Evolutionary conservation across 2,329 filamentous ascomycete genomes (phyloP).

Genomic region (Cytospora paraplurivora): DNA sequence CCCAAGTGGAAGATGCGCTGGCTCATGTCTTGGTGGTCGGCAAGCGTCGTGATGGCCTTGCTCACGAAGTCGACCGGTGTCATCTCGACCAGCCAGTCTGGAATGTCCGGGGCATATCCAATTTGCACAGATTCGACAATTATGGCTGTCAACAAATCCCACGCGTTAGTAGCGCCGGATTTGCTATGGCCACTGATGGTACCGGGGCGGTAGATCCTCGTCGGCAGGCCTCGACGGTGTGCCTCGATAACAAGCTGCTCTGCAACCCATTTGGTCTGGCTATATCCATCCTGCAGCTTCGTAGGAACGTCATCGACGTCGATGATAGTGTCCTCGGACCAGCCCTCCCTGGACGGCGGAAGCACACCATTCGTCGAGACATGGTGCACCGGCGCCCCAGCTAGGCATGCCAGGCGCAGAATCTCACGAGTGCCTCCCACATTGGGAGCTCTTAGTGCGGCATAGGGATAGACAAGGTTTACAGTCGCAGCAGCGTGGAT

Average conservation of each 20-base stretch:
- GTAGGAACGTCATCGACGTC: conserved; percentile 67
- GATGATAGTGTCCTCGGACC: conserved; percentile 70
- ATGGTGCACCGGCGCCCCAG: conserved; percentile 74
- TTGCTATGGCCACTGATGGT: conserved; percentile 78
- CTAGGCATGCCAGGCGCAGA: conserved; percentile 67
- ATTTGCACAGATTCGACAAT: conserved; percentile 77
- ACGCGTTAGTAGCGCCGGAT: conserved; percentile 75
- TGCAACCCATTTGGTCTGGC: conserved; percentile 81
- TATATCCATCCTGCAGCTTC: conserved; percentile 72
- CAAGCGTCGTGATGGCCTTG: conserved; percentile 70
- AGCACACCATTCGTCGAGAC: conserved; percentile 81
- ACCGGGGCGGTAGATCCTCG: conserved; percentile 71
- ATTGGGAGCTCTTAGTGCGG: conserved; percentile 72
- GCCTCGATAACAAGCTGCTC: conserved; percentile 75
- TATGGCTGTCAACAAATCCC: conserved; percentile 74
- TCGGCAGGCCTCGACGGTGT: conserved; percentile 66
- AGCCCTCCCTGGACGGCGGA: conserved; percentile 69
- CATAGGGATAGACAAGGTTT: conserved; percentile 81
- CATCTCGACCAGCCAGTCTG: conserved; percentile 80
- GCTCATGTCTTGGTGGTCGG: conserved; percentile 62
- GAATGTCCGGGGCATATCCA: conserved; percentile 68
- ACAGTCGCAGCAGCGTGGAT: conserved; percentile 78
- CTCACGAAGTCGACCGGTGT: conserved; percentile 82
- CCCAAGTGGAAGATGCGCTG: conserved; percentile 74
- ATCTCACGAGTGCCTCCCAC: conserved; percentile 79